These are phyloP conservation scores for Diplodia seriata DNA, from an alignment of 2,329 filamentous ascomycete species.

Conservation along the genomic window DNA sequence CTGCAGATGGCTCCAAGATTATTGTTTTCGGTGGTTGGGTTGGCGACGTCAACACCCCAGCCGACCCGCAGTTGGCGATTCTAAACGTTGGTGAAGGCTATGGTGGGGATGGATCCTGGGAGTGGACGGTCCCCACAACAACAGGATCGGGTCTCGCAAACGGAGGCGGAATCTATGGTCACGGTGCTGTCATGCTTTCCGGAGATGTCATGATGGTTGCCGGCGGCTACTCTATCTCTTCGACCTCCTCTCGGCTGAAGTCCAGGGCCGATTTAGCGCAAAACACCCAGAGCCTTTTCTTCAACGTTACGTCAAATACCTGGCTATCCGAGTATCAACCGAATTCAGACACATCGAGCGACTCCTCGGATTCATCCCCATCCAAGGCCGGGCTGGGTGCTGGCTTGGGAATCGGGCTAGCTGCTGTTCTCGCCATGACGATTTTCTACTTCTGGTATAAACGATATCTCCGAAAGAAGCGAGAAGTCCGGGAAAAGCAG, in stretches of 20 bases:
- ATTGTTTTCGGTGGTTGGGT: conserved; percentile 92
- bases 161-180: conserved; percentile 64
- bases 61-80: conserved; percentile 80
- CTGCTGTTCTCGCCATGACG: conserved; percentile 51
- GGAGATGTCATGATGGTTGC: conserved; percentile 67
- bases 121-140: conserved; percentile 68
- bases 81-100: conserved; percentile 78
- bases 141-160: conserved; percentile 52
- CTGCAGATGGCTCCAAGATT: conserved; percentile 77
- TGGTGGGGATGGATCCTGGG: conserved; percentile 67
- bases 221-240: conserved; percentile 63
- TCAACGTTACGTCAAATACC: conserved; percentile 66
- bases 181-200: conserved; percentile 67
- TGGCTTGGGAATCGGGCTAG: conserved; percentile 54
- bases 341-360: conserved; percentile 39
- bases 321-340: conserved; percentile 66
- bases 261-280: conserved; percentile 46
- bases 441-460: conserved; percentile 58
- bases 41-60: conserved; percentile 76
- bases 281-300: conserved; percentile 61
- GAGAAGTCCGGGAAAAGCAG: conserved; percentile 60
- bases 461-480: conserved; percentile 49
- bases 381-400: conserved; percentile 55
- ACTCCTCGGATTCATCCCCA: conserved; percentile 44
- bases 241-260: conserved; percentile 44